Evolutionary conservation across 768 basidiomycete genomes (phyloP).

Genomic region (Rhodotorula taiwanensis): DNA sequence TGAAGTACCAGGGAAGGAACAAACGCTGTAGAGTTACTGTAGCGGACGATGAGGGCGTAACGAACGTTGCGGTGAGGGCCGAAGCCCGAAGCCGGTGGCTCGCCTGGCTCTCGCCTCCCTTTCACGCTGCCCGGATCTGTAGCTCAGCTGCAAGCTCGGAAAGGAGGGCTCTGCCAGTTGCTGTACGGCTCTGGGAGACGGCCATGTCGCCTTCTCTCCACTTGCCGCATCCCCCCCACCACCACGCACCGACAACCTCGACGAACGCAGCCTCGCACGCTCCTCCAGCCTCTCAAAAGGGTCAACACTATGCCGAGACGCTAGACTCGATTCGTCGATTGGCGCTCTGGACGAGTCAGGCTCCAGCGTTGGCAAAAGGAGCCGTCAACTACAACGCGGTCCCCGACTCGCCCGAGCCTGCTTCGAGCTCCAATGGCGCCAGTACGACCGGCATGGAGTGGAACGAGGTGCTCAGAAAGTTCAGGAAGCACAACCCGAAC

Average conservation of each 20-base stretch:
- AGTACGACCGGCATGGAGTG: conserved; percentile 13
- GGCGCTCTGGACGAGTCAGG: background rate
- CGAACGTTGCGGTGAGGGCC: too few species aligned
- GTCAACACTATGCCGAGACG: conserved; percentile 12
- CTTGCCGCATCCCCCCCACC: background rate
- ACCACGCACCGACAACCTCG: background rate
- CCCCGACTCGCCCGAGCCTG: background rate
- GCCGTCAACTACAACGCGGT: background rate
- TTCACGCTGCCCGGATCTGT: background rate
- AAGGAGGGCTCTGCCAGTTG: too few species aligned
- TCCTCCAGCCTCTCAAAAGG: conserved; percentile 2
- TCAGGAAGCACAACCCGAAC: conserved; percentile 23
- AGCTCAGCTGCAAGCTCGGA: background rate
- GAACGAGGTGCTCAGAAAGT: conserved; percentile 30
- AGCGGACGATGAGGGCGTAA: too few species aligned
- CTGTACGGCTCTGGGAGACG: too few species aligned
- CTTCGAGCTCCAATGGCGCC: background rate
- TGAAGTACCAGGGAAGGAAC: too few species aligned
- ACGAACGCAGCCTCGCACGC: background rate
- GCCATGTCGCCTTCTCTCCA: background rate
- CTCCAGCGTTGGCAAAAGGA: conserved; percentile 7
- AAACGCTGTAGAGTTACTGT: too few species aligned
- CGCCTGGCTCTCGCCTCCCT: background rate
- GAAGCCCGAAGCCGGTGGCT: too few species aligned
- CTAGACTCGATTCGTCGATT: conserved; percentile 18